Percentiles rank a stretch among this genome's conserved stretches.
These are phyloP conservation scores for Aspergillus proliferans DNA, from an alignment of 2,329 filamentous ascomycete genomes.

Conservation along the genomic window DNA sequence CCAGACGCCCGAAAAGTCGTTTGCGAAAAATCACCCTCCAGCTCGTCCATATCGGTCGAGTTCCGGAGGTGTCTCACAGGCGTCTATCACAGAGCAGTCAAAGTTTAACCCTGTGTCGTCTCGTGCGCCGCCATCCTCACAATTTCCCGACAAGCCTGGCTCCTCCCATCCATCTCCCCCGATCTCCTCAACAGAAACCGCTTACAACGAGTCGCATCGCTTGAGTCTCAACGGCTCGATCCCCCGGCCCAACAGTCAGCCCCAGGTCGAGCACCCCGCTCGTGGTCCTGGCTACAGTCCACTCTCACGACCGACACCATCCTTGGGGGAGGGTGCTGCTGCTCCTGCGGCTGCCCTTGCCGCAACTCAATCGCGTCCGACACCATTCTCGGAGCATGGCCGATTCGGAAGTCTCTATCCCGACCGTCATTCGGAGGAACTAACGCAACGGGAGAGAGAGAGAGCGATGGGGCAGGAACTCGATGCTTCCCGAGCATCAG, in stretches of 20 bases:
- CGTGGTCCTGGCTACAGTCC: conserved; percentile 33
- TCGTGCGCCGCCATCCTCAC: conserved; percentile 19
- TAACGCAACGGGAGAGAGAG: conserved; percentile 29
- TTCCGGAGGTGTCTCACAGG: conserved; percentile 26
- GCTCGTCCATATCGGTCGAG: conserved; percentile 32
- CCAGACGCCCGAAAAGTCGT: conserved; percentile 65
- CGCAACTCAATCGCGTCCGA: conserved; percentile 16
- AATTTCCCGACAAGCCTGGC: conserved; percentile 31
- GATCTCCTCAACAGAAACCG: conserved; percentile 27
- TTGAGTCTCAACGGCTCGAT: conserved; percentile 40
- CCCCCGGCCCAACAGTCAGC: conserved; percentile 38
- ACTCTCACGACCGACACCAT: conserved; percentile 21
- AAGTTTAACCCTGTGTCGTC: conserved; percentile 25
- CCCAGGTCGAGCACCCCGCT: conserved; percentile 28
- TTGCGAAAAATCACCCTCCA: conserved; percentile 41
- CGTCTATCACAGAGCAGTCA: conserved; percentile 22
- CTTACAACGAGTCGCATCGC: conserved; percentile 32
- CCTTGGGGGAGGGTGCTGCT: conserved; percentile 15
- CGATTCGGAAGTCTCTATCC: conserved; percentile 28
- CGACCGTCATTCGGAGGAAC: conserved; percentile 32
- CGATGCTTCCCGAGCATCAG: conserved; percentile 21
- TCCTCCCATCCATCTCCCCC: conserved; percentile 31
- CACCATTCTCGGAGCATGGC: conserved; percentile 25
- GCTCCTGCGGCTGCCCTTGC: conserved; percentile 9
- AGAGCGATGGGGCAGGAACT: conserved; percentile 22